Base-by-base conservation (phyloP, 192 early-diverging fungal genomes). In the Jimgerdemannia lactiflua region DNA sequence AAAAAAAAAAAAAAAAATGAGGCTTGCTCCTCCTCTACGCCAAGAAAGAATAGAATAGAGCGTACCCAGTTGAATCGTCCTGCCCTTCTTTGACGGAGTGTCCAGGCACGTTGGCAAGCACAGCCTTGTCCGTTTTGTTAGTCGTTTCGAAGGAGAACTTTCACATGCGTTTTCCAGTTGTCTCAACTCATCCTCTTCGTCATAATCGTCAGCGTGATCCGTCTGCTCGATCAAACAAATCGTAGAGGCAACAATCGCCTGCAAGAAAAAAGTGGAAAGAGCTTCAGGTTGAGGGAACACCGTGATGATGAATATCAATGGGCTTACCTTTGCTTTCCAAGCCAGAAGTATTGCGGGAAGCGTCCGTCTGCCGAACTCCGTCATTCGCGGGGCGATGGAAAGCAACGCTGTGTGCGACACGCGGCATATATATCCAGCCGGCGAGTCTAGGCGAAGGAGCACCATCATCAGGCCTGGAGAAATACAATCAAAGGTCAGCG, bases 201-300 rank as follows among this genome's bases (percentile, higher is more conserved):
- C 29, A 29, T 29, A 29, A 29, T 29, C 29, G 29, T 29, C 29
- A 42, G 42, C 64, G 40, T 67, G 4, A 42, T 77, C 64, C n/a
- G 59, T 1, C 71, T 77, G 69, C 64, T 71, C 70, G 66, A 77
- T 7, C 42, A 77, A 72, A 40, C 70, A 39, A 66, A 77, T 77
- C 43, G 41, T 72, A 65, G 43, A 71, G n/a, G 65, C 65, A 39
- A 77, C 42, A 20, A 77, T 77, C n/a, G 66, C 71, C 70, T 72
- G 64, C 18, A 44, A 39, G 29, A 65, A 77, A 29, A 29, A 29
- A 29, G 29, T 29, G 29, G 29, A 29, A 29, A 29, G 1, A 29
- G 29, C 29, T 59, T 59, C 14, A 59, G 49, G 14, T 59, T 10
- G 8, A 59, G 49, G 6, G 2, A 59, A 10, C 49, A 59, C 49